Evolutionary conservation across 495 filamentous ascomycete species (phyloP), one percentile per base, ranked within the genome.

Genomic region (Rhizodiscina lignyota): DNA sequence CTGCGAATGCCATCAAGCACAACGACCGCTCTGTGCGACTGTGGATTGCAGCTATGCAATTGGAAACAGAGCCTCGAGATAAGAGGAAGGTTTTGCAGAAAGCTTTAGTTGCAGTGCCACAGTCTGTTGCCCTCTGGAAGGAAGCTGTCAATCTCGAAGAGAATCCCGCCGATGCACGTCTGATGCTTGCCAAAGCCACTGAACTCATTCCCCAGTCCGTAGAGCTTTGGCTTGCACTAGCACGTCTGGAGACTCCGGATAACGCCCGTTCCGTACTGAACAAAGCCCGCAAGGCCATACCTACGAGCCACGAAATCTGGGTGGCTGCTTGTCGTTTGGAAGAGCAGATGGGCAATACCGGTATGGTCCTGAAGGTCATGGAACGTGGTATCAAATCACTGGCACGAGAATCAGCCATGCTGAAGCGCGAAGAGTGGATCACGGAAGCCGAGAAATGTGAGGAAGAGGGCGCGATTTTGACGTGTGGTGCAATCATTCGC

Each of bases 361-460:
- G 66, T 17, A 85, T 77, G 53, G 67, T 83, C 35, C 23, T 39
- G 23, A 86, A 83, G 43, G 80, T 96, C 13, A 94, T 99, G 83
- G 89, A 84, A 43, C 77, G 81, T 58, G 89, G 84, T 38, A 69
- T 94, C 15, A 81, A 89, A 49, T 76, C 83, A n/a, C 66, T 99
- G 16, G 83, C 77, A 15, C 77, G 77, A 42, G 83, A 92, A 40
- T 85, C 83, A 24, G 89, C 89, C 8, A 96, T 99, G 89, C 63
- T 87, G 27, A 87, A 91, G 50, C 74, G 89, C 28, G 89, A 99
- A 45, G 86, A 94, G 43, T 99, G 89, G 89, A 87, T 99, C 29
- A 66, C 70, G 2, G 83, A 96, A 55, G 91, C 89, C 0, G 86
- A 96, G 52, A 83, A 79, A 43, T 93, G 89, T 52, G 89, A 99